Percentiles rank a stretch among this genome's conserved stretches.
Conservation (phyloP, 306 rosid species). For the Corylus avellana region DNA sequence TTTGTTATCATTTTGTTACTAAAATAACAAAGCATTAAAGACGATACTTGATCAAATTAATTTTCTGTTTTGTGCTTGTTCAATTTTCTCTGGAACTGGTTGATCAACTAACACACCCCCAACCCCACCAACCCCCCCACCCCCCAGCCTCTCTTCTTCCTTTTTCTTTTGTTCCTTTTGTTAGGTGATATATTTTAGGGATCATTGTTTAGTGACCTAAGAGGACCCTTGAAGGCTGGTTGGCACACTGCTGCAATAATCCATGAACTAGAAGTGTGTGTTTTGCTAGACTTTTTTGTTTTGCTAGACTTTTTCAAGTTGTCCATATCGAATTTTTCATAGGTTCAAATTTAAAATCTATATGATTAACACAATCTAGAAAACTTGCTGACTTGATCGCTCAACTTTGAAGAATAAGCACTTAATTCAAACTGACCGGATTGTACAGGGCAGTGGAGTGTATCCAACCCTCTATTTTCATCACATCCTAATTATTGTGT, state of each 20-base stretch:
- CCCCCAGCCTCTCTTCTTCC: not conserved
- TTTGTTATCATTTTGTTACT: too few species aligned
- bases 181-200: slow-evolving; percentile 98
- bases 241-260: slow-evolving; percentile 99
- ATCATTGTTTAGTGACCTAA: slow-evolving; percentile 93
- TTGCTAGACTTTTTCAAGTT: not conserved
- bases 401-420: not conserved
- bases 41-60: not conserved
- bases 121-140: not conserved
- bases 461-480: not conserved
- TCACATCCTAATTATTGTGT: not conserved
- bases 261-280: slow-evolving; percentile 79
- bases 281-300: slow-evolving; percentile 16
- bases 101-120: slow-evolving; percentile 18
- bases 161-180: slow-evolving; percentile 24
- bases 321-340: not conserved
- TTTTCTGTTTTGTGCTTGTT: slow-evolving; percentile 14
- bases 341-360: not conserved
- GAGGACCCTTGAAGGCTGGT: slow-evolving; percentile 97
- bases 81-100: slow-evolving; percentile 11
- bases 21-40: too few species aligned
- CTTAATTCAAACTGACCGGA: not conserved
- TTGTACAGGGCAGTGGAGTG: not conserved
- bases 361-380: not conserved
- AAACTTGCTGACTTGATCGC: not conserved